Evolutionary conservation across 83 land plant genomes (phyloP).

Genomic region (Larix sibirica): DNA sequence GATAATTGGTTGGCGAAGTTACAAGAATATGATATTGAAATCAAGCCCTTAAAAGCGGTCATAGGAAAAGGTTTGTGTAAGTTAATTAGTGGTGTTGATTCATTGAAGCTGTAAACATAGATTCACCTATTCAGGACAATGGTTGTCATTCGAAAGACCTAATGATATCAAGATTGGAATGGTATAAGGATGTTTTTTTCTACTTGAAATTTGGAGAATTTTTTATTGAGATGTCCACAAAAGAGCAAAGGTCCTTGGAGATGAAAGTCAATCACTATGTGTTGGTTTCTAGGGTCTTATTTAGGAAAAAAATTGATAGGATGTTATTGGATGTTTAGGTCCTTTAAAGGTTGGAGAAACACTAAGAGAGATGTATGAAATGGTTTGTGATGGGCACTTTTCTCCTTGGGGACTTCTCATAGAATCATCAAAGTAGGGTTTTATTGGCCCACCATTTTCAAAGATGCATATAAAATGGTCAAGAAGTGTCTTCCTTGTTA

Average conservation of each 20-base stretch:
- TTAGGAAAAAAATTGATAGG: too few relatives aligned
- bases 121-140: too few relatives aligned
- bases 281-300: background rate
- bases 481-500: background rate
- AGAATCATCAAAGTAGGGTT: background rate
- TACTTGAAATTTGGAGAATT: too few relatives aligned
- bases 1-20: background rate
- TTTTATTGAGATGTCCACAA: background rate
- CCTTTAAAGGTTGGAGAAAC: too few relatives aligned
- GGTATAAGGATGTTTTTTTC: too few relatives aligned
- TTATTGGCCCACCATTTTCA: background rate
- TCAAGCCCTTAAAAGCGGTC: background rate
- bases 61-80: background rate
- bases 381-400: too few relatives aligned
- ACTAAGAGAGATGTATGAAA: too few relatives aligned
- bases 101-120: too few relatives aligned
- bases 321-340: too few relatives aligned
- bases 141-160: too few relatives aligned
- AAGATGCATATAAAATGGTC: background rate
- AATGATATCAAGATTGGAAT: too few relatives aligned
- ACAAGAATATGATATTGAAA: background rate
- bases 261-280: background rate
- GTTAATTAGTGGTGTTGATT: background rate
- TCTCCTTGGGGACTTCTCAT: too few relatives aligned
- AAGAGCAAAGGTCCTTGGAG: background rate